Evolutionary conservation across 352 stramenopile genomes (phyloP), one percentile per base, ranked within the genome.

Genomic region (Phytophthora citricola): DNA sequence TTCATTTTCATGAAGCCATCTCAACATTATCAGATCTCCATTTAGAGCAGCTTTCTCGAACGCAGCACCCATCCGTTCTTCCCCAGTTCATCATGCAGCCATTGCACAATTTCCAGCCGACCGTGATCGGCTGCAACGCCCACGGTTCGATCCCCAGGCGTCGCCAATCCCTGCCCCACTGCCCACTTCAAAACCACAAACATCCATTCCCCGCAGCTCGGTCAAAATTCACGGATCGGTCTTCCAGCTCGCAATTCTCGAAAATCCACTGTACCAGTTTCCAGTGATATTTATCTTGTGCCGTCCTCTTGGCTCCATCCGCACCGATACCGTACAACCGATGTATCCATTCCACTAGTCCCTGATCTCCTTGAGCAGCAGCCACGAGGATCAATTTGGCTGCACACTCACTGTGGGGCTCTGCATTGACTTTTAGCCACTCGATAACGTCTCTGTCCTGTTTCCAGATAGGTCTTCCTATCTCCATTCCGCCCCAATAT

Each of bases 1-100:
- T 9, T 40, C 24, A 41, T 59, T 59, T 58, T 61, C 45, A 52
- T 76, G 63, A 27, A 72, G 51, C 44, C 49, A 65, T 34, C 59
- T 59, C 9, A 72, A 27, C 50, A 72, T 65, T 7, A 14, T 24
- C 20, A 69, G 38, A n/a, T 69, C 38, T 17, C 61, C 52, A 39
- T 55, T 58, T 17, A 49, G 38, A 1, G 52, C 61, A 46, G 52
- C 43, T 38, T 68, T 68, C 51, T 51, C 60, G 41, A 63, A 58
- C 14, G 34, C 61, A 41, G 36, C 27, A 29, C 32, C 34, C 52
- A 63, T 58, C 1, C 22, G 20, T 22, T n/a, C 26, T 20, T 58
- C 52, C 5, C 52, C 11, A 67, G 15, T 12, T 67, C 51, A 17
- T 57, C 26, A 50, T 67, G 26, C 4, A 67, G 14, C 50, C 43